These are phyloP conservation scores for Furcasterigmium sp. DNA, from an alignment of 2,329 filamentous ascomycete species.

Conservation along the genomic window DNA sequence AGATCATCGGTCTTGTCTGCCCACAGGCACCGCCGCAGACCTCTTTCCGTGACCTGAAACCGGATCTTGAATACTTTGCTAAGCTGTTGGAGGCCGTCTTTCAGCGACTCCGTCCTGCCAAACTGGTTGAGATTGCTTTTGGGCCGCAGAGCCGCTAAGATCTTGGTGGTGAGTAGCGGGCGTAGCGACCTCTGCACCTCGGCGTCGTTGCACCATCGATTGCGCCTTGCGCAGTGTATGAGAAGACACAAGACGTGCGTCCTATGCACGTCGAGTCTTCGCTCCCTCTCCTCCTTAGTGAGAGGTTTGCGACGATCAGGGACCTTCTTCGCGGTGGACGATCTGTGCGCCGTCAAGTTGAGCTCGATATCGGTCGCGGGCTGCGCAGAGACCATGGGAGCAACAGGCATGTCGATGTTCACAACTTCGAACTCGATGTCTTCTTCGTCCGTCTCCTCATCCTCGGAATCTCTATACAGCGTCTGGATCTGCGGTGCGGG, in stretches of 20 bases:
- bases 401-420: constrained; percentile 29
- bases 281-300: constrained; percentile 46
- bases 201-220: constrained; percentile 81
- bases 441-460: constrained; percentile 28
- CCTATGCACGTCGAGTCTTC: constrained; percentile 76
- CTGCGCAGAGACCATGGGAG: constrained; percentile 15
- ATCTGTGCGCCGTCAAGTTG: constrained; percentile 43
- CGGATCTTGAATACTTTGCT: constrained; percentile 61
- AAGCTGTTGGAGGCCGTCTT: constrained; percentile 70
- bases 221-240: constrained; percentile 70
- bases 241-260: constrained; percentile 79
- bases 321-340: constrained; percentile 20
- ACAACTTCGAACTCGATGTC: constrained; percentile 44
- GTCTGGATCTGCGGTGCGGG: constrained; percentile 46
- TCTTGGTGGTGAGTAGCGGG: constrained; percentile 60
- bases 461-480: constrained; percentile 41
- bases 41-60: constrained; percentile 67
- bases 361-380: constrained; percentile 38
- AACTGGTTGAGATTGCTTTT: constrained; percentile 65
- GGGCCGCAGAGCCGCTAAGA: constrained; percentile 63
- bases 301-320: constrained; percentile 45
- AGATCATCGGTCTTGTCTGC: constrained; percentile 60
- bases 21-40: constrained; percentile 70
- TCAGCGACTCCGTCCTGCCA: constrained; percentile 68
- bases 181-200: constrained; percentile 62